Base-by-base conservation (phyloP, 805 yeast species). In the Yamadazyma scolyti region DNA sequence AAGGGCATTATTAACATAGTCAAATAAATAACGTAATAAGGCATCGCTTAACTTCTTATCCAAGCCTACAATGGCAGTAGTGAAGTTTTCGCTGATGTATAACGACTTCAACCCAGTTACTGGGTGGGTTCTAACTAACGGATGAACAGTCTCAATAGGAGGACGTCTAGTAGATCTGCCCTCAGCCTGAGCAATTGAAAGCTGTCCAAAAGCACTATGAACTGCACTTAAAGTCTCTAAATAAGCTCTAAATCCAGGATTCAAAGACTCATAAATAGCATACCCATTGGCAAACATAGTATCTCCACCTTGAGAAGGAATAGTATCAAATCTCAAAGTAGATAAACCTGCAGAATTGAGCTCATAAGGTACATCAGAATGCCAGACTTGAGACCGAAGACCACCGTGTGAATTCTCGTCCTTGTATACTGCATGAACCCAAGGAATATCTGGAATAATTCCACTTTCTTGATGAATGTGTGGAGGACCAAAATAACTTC, bases 281-380 rank as follows among this genome's bases (percentile, higher is more conserved):
- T n/a, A n/a, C n/a, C n/a, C n/a, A 75, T 2, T 70, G 12, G 71
- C 63, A 68, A 74, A 75, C 6, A 62, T 46, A 3, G 81, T 75
- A 42, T 75, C 81, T 18, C 80, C 80, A 9, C 76, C 78, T 16
- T 60, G 53, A 9, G 46, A 46, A 6, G 77, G 76, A 17, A 70
- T 61, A 12, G 73, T 58, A 43, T 74, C 75, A 46, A 68, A 59
- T 42, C 73, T 74, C 43, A 77, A 58, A 39, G 68, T 71, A 4
- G 82, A 74, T 41, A 68, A 57, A 14, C 75, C 77, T 2, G 81
- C 72, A 5, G 81, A 79, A 34, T 71, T 73, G 27, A 59, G 56
- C 54, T 75, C 81, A 43, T 74, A 78, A 24, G 68, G 68, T 30
- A 75, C 59, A 47, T 74, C 79, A 6, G 77, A 64, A 56, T 74